A percentile compares a stretch with the other conserved stretches of the same genome.
These are phyloP conservation scores for Kodamaea neixiangensis DNA, from an alignment of 805 yeast species.

Conservation along the genomic window DNA sequence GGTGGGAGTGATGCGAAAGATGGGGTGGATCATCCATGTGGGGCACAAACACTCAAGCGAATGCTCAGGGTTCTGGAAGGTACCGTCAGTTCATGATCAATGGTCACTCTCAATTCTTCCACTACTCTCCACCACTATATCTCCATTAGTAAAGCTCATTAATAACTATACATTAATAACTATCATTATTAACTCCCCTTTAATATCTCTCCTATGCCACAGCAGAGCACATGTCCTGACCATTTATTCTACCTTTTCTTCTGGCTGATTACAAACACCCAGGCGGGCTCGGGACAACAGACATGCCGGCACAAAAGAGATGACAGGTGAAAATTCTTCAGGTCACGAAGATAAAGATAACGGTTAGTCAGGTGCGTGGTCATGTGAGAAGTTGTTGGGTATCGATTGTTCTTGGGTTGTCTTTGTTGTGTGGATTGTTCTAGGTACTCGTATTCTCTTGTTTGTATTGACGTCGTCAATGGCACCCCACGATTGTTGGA, in stretches of 20 bases:
- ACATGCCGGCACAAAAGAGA: neutral
- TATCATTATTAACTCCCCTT: too few relatives aligned
- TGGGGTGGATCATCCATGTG: neutral
- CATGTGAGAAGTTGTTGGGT: too few relatives aligned
- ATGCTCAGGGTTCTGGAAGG: too few relatives aligned
- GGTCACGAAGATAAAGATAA: neutral
- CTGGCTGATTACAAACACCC: neutral
- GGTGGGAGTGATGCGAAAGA: neutral
- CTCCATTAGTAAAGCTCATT: too few relatives aligned
- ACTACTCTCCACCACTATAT: too few relatives aligned
- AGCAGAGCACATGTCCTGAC: neutral
- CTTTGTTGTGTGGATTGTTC: neutral
- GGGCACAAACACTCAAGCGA: too few relatives aligned
- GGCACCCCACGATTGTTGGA: too few relatives aligned
- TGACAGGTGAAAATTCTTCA: neutral
- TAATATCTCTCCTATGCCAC: too few relatives aligned
- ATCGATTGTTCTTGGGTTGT: neutral
- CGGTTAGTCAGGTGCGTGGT: neutral
- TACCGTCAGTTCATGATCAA: too few relatives aligned
- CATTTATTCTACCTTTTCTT: too few relatives aligned
- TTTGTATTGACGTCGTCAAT: neutral
- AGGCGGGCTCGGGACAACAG: neutral
- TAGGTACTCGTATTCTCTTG: neutral
- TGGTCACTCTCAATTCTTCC: too few relatives aligned
- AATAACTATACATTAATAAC: too few relatives aligned